Percentiles rank a stretch among this genome's conserved stretches.
Conservation (phyloP, 2,329 filamentous ascomycete genomes). For the Aspergillus quadrilineatus region DNA sequence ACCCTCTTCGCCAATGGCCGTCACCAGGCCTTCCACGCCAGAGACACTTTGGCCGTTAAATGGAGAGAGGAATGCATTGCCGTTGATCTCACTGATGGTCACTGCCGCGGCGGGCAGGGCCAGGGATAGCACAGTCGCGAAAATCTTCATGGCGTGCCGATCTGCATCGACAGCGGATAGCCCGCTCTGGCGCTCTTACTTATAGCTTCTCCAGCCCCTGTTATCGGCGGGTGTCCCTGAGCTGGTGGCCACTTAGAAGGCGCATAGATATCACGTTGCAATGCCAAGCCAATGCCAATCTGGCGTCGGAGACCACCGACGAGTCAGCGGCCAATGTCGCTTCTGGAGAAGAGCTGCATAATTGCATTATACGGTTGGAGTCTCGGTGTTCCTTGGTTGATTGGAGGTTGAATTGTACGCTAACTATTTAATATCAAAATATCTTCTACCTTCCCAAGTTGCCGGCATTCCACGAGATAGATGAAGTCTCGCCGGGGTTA, state of each 20-base stretch:
- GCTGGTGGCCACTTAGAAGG: conserved; percentile 4
- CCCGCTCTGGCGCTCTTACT: background rate
- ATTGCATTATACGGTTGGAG: background rate
- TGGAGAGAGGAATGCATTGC: conserved; percentile 62
- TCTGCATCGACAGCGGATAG: background rate
- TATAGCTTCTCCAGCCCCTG: background rate
- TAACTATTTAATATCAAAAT: conserved; percentile 5
- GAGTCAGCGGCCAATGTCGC: background rate
- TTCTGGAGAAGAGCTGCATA: background rate
- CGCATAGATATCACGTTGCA: conserved; percentile 11
- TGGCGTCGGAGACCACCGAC: background rate
- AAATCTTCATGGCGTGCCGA: conserved; percentile 10
- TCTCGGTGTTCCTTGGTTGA: background rate
- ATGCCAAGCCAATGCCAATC: conserved; percentile 9
- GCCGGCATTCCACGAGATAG: background rate
- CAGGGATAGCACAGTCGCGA: conserved; percentile 1
- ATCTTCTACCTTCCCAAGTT: background rate
- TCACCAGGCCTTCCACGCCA: conserved; percentile 63
- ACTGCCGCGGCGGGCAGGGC: conserved; percentile 32
- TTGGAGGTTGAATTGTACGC: conserved; percentile 1
- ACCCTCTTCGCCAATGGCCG: conserved; percentile 61
- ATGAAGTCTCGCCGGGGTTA: background rate
- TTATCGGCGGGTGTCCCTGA: background rate
- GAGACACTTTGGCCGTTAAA: conserved; percentile 57
- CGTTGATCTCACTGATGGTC: conserved; percentile 65